Evolutionary conservation across 2,329 filamentous ascomycete genomes (phyloP).

Genomic region (Aspergillus texensis): DNA sequence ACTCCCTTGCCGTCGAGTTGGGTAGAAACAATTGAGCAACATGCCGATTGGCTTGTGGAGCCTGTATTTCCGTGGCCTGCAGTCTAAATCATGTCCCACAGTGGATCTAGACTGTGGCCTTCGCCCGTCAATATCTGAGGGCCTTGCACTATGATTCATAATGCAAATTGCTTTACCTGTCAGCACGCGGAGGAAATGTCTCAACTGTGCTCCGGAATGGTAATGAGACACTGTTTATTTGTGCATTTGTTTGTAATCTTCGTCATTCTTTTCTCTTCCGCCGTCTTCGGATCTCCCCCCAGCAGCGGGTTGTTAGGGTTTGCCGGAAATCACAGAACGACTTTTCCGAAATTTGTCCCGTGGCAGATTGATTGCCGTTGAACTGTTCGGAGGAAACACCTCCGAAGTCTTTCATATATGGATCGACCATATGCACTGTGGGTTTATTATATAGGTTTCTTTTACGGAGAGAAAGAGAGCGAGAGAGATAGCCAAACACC

Average conservation of each 20-base stretch:
- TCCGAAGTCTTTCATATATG: background rate
- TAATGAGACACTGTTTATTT: background rate
- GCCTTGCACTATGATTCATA: background rate
- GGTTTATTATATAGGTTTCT: background rate
- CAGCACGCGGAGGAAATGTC: background rate
- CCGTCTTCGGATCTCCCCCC: background rate
- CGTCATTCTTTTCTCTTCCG: background rate
- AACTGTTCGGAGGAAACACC: background rate
- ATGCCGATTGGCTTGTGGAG: background rate
- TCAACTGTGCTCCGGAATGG: no score
- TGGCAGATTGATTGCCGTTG: background rate
- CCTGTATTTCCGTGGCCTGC: background rate
- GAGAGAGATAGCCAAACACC: background rate
- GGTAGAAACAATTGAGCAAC: background rate
- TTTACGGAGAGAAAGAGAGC: background rate
- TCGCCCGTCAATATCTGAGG: background rate
- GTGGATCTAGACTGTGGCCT: background rate
- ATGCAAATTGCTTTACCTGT: background rate
- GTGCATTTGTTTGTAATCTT: background rate
- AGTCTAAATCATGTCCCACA: background rate
- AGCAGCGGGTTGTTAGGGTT: background rate
- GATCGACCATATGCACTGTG: background rate
- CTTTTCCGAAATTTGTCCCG: background rate
- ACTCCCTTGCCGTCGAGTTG: background rate
- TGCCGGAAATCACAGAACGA: background rate